These are phyloP conservation scores for Podaxis sp. DNA, from an alignment of 768 basidiomycete genomes.

Conservation along the genomic window DNA sequence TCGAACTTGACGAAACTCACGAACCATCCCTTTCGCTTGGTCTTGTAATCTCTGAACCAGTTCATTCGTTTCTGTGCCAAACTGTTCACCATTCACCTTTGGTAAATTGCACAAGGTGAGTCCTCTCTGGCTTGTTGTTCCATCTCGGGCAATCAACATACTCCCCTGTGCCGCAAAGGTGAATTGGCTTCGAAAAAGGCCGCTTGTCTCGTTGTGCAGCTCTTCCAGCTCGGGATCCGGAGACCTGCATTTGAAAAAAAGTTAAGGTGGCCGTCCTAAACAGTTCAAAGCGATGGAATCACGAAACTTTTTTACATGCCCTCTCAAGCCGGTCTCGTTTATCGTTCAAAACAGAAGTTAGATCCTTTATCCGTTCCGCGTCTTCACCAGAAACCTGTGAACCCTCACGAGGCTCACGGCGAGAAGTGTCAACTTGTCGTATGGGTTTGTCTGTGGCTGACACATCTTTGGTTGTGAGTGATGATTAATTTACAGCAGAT, in stretches of 20 bases:
- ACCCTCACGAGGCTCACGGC: no score
- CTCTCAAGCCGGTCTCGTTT: background rate
- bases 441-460: background rate
- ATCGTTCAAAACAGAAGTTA: background rate
- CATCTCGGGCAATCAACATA: background rate
- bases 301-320: background rate
- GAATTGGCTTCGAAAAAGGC: background rate
- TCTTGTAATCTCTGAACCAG: background rate
- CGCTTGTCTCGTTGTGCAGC: background rate
- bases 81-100: background rate
- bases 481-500: no score
- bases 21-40: background rate
- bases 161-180: background rate
- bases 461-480: background rate
- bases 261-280: background rate
- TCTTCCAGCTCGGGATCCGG: background rate
- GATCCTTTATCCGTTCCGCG: no score
- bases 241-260: background rate
- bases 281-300: background rate
- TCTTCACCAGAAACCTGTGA: background rate
- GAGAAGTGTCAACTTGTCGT: background rate
- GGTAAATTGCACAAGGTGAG: background rate
- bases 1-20: background rate
- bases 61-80: background rate
- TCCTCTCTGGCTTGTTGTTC: background rate